Evolutionary conservation across 139 green algal genomes (phyloP).

Genomic region (Ettlia oleoabundans): DNA sequence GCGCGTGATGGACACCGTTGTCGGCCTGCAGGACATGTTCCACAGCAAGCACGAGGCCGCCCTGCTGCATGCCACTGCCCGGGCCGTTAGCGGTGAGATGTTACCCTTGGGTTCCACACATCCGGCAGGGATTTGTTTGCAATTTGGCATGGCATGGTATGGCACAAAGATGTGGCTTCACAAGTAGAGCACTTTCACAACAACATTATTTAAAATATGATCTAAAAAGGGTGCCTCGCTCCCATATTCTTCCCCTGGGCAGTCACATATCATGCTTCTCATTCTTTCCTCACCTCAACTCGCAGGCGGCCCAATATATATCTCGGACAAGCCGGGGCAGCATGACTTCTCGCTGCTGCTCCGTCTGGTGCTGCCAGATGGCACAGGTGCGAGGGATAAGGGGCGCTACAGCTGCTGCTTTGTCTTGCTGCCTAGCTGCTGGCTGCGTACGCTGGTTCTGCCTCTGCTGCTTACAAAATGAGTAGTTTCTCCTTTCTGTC

Average conservation of each 20-base stretch:
- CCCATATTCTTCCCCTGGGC: no score
- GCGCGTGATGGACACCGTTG: background rate
- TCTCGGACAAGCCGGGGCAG: conserved; percentile 71
- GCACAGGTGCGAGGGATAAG: no score
- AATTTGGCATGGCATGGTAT: no score
- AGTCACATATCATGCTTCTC: background rate
- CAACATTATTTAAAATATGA: no score
- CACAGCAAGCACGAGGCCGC: conserved; percentile 51
- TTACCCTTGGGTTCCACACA: no score
- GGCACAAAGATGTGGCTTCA: no score
- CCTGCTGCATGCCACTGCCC: conserved; percentile 66
- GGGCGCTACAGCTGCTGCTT: background rate
- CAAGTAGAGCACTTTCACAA: no score
- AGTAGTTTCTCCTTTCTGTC: background rate
- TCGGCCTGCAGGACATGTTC: conserved; percentile 56
- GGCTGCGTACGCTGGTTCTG: no score
- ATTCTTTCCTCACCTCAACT: background rate
- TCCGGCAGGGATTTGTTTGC: no score
- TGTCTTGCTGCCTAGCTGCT: background rate
- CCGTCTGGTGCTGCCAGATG: conserved; percentile 73
- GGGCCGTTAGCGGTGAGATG: conserved; percentile 64
- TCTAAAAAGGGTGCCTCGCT: no score
- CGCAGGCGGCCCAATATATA: conserved; percentile 67
- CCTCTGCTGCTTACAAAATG: no score
- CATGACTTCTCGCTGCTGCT: conserved; percentile 75